Base-by-base conservation (phyloP, 2,329 filamentous ascomycete genomes). In the Apiospora saccharicola region DNA sequence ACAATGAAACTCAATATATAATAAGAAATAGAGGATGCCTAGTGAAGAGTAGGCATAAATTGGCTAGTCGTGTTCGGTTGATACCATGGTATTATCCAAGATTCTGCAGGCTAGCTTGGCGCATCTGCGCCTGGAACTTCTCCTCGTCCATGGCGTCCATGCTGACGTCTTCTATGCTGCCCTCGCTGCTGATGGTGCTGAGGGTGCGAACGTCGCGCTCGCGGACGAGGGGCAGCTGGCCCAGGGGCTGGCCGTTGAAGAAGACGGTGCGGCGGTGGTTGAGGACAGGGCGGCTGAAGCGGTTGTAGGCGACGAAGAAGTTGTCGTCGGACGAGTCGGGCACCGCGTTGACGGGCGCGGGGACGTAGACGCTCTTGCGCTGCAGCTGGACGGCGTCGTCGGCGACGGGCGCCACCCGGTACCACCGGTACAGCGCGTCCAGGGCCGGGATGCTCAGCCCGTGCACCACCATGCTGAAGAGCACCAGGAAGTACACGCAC, bases 361-460 rank as follows among this genome's bases (percentile, higher is more conserved):
- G 79, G 5, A 80, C 79, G 37, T 76, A 76, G 16, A 81, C 76
- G 1, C 82, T 83, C 67, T 79, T 74, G 53, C 83, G 81, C 12
- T 82, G 79, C 24, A 85, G 76, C 8, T 80, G 78, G 1, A 82
- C 77, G 8, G 81, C 83, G 22, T 85, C 81, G 5, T 86, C 85
- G 51, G 80, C 76, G 69, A 85, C 82, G 0, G 84, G 83, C 72
- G 81, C 72, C 14, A 86, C 78, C 3, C 81, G 82, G 72, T 79
- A 78, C 72, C 75, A 81, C n/a, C 72, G 73, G 78, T 85, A 86
- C 69, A 83, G 77, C 8, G 80, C 37, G 71, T 82, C 81, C 7
- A 85, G 81, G 0, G 78, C 77, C 0, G 85, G 85, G 44, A 87
- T 86, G 0, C 84, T 86, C 0, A 87, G 80, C 3, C 85, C 83